Evolutionary conservation across 345 rosid genomes (phyloP).

Genomic region (Melastoma malabathricum): DNA sequence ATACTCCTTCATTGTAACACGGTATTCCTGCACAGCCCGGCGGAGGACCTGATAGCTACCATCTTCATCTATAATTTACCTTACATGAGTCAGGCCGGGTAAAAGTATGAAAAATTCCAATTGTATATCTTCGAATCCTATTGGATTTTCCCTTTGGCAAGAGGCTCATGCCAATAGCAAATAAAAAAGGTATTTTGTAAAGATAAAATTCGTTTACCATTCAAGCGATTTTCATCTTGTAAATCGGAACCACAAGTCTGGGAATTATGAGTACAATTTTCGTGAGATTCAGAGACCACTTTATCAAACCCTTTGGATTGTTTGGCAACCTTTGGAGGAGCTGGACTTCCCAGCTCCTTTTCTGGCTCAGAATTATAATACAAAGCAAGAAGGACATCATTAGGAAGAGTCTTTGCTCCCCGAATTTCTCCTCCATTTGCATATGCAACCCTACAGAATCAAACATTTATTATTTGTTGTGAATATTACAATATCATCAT

Average conservation of each 20-base stretch:
- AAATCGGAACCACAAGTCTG: constrained; percentile 5
- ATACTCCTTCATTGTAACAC: constrained; percentile 39
- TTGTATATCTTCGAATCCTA: too few relatives aligned
- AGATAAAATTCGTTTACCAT: constrained; percentile 14
- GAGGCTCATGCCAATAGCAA: too few relatives aligned
- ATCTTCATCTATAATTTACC: constrained; percentile 11
- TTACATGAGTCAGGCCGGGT: neutral
- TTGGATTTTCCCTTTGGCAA: too few relatives aligned
- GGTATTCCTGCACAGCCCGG: constrained; percentile 34
- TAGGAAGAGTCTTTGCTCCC: constrained; percentile 22
- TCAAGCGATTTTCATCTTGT: constrained; percentile 7
- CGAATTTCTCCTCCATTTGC: constrained; percentile 10
- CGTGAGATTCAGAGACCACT: constrained; percentile 21
- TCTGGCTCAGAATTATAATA: constrained; percentile 17
- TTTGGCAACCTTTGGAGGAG: constrained; percentile 8
- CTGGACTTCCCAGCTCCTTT: constrained; percentile 10
- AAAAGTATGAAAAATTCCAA: neutral
- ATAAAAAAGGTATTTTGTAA: too few relatives aligned
- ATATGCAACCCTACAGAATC: neutral
- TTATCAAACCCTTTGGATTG: constrained; percentile 20
- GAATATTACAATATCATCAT: neutral
- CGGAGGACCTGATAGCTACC: constrained; percentile 35
- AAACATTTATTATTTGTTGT: neutral
- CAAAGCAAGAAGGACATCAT: constrained; percentile 29
- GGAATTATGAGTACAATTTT: constrained; percentile 10